phyloP scores from a whole-genome alignment of 129 eudicot species.

The Scalesia atractyloides region DNA sequence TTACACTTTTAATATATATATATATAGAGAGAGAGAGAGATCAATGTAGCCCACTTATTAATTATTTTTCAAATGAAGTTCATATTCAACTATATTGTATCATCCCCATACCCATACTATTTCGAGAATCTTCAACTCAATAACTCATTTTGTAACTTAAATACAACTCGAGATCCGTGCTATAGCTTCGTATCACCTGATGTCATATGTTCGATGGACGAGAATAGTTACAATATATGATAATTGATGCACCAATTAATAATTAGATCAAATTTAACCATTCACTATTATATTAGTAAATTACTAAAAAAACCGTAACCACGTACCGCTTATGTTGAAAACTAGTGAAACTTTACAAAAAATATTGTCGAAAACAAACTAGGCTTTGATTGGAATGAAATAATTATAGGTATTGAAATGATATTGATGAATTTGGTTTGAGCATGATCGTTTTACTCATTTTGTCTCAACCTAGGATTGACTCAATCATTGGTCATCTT shows the following conservation, averaged over 20 bases:
- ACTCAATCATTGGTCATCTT: slow-evolving; percentile 36
- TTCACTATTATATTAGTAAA: not conserved
- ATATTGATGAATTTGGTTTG: slow-evolving; percentile 26
- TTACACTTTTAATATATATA: no score
- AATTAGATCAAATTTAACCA: not conserved
- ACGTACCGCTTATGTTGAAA: not conserved
- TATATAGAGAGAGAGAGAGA: not conserved
- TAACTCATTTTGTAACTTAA: slow-evolving; percentile 14
- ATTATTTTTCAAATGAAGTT: not conserved
- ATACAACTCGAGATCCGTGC: slow-evolving; percentile 22
- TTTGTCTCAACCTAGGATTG: slow-evolving; percentile 53
- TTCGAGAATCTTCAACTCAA: slow-evolving; percentile 21
- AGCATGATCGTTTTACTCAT: slow-evolving; percentile 44
- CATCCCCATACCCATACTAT: slow-evolving; percentile 24
- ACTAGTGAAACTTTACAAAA: not conserved
- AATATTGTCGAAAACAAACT: slow-evolving; percentile 8
- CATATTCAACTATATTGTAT: slow-evolving; percentile 29
- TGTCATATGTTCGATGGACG: not conserved
- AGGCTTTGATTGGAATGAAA: slow-evolving; percentile 30
- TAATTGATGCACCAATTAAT: not conserved
- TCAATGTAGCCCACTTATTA: slow-evolving; percentile 24
- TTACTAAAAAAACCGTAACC: slow-evolving; percentile 6
- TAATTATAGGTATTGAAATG: slow-evolving; percentile 22
- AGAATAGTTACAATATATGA: not conserved
- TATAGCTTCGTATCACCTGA: not conserved